Percentiles rank a stretch among this genome's conserved stretches.
These are phyloP conservation scores for Termitomyces sp. DNA, from an alignment of 768 basidiomycete species.

Conservation along the genomic window DNA sequence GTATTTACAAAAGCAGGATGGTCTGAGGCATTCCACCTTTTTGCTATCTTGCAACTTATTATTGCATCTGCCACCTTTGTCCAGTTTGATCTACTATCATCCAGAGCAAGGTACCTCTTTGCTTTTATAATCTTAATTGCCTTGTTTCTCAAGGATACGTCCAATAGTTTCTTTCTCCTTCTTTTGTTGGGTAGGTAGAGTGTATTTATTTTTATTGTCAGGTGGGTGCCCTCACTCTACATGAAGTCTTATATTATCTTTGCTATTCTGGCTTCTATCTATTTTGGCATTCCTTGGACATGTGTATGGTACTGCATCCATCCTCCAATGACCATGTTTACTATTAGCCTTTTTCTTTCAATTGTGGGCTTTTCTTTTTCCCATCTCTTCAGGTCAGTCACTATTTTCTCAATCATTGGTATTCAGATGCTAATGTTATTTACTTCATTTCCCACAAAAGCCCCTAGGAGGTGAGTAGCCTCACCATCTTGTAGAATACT, in stretches of 20 bases:
- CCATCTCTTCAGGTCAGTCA: constrained; percentile 17
- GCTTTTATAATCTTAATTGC: too few relatives aligned
- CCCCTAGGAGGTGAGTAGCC: constrained; percentile 24
- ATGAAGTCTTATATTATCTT: neutral
- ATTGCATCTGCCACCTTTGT: too few relatives aligned
- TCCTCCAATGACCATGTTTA: constrained; percentile 14
- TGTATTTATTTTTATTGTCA: neutral
- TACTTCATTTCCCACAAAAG: constrained; percentile 23
- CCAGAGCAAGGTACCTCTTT: too few relatives aligned
- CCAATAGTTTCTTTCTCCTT: neutral
- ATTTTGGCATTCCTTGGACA: neutral
- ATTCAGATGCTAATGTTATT: constrained; percentile 20
- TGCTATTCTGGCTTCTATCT: neutral
- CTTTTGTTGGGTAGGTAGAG: neutral
- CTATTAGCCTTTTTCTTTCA: too few relatives aligned
- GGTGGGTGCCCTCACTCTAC: neutral
- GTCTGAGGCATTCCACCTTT: too few relatives aligned
- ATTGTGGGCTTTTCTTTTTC: too few relatives aligned
- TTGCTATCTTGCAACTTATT: too few relatives aligned
- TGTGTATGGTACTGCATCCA: neutral
- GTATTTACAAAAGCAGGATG: too few relatives aligned
- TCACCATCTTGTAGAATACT: constrained; percentile 23
- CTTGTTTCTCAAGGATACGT: neutral
- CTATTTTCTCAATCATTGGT: constrained; percentile 22
- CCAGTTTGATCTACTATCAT: too few relatives aligned